A percentile compares a stretch with the other conserved stretches of the same genome.
These are phyloP conservation scores for Nicotiana otophora DNA, from an alignment of 257 asterid species.

Conservation along the genomic window DNA sequence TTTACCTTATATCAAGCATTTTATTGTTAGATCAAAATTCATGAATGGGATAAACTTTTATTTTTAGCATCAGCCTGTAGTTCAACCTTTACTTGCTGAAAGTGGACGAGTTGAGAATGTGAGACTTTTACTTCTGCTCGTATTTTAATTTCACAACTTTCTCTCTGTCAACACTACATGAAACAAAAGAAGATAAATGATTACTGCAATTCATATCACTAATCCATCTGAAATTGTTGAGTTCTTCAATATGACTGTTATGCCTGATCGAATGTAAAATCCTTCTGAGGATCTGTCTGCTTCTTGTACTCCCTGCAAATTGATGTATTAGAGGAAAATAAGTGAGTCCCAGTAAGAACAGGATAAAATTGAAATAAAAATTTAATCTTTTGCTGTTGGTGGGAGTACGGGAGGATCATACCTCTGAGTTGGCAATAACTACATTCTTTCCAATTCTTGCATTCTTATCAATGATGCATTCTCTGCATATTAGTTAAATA, in stretches of 20 bases:
- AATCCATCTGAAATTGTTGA: slow-evolving; percentile 74
- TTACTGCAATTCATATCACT: slow-evolving; percentile 39
- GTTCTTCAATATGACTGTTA: slow-evolving; percentile 64
- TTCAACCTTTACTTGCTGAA: slow-evolving; percentile 5
- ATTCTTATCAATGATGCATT: slow-evolving; percentile 91
- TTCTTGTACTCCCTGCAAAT: slow-evolving; percentile 83
- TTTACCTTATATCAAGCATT: not conserved
- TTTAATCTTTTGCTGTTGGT: not conserved
- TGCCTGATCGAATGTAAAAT: slow-evolving; percentile 83
- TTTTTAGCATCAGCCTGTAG: not conserved
- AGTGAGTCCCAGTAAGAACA: slow-evolving; percentile 9
- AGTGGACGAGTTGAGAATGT: not conserved
- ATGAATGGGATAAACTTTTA: not conserved
- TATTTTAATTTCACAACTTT: not conserved
- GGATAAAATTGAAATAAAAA: not conserved
- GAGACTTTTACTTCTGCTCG: not conserved
- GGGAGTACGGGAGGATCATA: slow-evolving; percentile 18
- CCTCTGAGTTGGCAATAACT: slow-evolving; percentile 84
- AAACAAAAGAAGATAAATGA: not conserved
- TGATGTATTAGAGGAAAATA: slow-evolving; percentile 11
- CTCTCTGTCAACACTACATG: not conserved
- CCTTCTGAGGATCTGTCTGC: slow-evolving; percentile 96
- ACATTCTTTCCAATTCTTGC: slow-evolving; percentile 88
- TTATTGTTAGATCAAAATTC: not conserved
- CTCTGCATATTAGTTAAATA: slow-evolving; percentile 35